Evolutionary conservation across 2,329 filamentous ascomycete species (phyloP).

Genomic region (Aspergillus hortae): DNA sequence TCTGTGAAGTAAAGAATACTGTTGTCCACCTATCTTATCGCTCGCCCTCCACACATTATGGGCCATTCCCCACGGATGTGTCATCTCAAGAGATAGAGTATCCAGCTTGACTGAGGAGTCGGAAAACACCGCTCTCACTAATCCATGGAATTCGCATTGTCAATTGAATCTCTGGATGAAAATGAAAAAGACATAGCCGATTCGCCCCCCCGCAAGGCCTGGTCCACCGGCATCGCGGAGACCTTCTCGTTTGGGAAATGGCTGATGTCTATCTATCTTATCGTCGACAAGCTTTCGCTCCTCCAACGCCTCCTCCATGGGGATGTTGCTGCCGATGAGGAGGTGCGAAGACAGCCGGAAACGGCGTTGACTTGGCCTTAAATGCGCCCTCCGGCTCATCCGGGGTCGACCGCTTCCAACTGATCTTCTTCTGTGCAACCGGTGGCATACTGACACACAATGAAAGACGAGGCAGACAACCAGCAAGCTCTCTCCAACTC

Average conservation of each 20-base stretch:
- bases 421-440: not conserved
- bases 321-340: not conserved
- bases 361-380: not conserved
- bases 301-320: slow-evolving; percentile 5
- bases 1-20: too few relatives aligned
- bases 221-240: slow-evolving; percentile 21
- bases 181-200: not conserved
- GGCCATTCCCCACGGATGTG: too few relatives aligned
- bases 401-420: not conserved
- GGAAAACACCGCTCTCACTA: not conserved
- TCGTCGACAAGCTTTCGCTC: slow-evolving; percentile 4
- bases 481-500: slow-evolving; percentile 19
- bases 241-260: slow-evolving; percentile 25
- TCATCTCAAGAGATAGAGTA: too few relatives aligned
- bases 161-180: not conserved
- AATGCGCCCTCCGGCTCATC: not conserved
- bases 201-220: slow-evolving; percentile 2
- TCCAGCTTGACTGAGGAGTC: not conserved
- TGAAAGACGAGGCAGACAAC: slow-evolving; percentile 25
- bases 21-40: too few relatives aligned
- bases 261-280: slow-evolving; percentile 22
- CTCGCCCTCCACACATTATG: too few relatives aligned
- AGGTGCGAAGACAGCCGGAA: not conserved
- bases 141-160: not conserved
- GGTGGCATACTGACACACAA: slow-evolving; percentile 3